Percentiles rank a stretch among this genome's conserved stretches.
These are phyloP conservation scores for Cenchrus americanus DNA, from an alignment of 176 grass and related monocot genomes.

Conservation along the genomic window DNA sequence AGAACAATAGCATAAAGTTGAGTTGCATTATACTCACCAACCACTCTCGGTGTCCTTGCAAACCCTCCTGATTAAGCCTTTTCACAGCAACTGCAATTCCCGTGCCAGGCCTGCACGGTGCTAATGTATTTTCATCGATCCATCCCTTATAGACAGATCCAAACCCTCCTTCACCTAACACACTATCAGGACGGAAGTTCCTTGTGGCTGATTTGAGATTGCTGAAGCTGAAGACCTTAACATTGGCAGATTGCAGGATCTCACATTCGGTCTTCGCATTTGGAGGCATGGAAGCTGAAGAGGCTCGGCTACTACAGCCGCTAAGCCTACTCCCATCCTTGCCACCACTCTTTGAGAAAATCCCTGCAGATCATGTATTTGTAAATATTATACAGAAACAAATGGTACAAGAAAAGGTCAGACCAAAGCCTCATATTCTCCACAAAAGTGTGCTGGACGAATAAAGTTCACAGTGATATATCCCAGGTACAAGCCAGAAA, in stretches of 20 bases:
- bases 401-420: conserved; percentile 14
- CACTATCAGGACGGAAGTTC: conserved; percentile 85
- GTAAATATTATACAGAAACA: background rate
- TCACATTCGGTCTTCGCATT: conserved; percentile 56
- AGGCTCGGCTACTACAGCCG: conserved; percentile 67
- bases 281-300: conserved; percentile 62
- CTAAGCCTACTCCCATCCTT: conserved; percentile 66
- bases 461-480: conserved; percentile 3
- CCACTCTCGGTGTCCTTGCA: conserved; percentile 89
- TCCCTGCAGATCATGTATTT: conserved; percentile 47
- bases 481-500: background rate
- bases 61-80: conserved; percentile 77
- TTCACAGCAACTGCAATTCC: conserved; percentile 87
- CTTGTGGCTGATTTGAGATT: conserved; percentile 80
- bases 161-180: conserved; percentile 82
- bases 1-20: conserved; percentile 28
- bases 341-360: conserved; percentile 56
- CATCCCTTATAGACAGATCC: conserved; percentile 94
- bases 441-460: background rate
- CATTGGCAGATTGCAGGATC: conserved; percentile 73
- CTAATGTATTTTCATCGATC: conserved; percentile 69
- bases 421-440: background rate
- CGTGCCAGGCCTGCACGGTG: conserved; percentile 67
- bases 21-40: conserved; percentile 61
- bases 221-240: conserved; percentile 65